phyloP scores from a whole-genome alignment of 106 monocot genomes.

The Phalaenopsis equestris region DNA sequence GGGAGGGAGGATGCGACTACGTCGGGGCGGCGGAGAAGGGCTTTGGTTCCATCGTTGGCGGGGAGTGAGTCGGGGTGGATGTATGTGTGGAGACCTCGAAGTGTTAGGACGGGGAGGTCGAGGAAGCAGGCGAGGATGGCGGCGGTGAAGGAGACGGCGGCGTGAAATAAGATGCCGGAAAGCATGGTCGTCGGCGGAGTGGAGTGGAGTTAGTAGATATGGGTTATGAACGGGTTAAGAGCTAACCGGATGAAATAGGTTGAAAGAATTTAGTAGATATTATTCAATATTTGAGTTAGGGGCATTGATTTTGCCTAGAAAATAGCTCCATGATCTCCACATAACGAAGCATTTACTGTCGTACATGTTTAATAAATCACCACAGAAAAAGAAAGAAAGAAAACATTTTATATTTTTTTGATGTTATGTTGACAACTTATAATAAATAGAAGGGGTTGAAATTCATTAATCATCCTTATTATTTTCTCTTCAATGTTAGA shows the following conservation, averaged over 20 bases:
- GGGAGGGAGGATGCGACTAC: background rate
- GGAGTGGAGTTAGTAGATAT: background rate
- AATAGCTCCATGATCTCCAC: too few species aligned
- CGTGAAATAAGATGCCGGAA: conserved; percentile 28
- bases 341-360: too few species aligned
- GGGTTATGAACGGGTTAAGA: background rate
- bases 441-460: too few species aligned
- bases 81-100: conserved; percentile 62
- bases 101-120: conserved; percentile 34
- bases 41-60: conserved; percentile 28
- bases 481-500: too few species aligned
- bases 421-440: too few species aligned
- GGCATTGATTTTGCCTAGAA: too few species aligned
- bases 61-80: conserved; percentile 47
- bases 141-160: conserved; percentile 16
- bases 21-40: conserved; percentile 40
- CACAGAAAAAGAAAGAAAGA: too few species aligned
- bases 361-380: too few species aligned
- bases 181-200: conserved; percentile 2
- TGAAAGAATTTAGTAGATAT: too few species aligned
- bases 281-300: too few species aligned
- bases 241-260: background rate
- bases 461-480: too few species aligned
- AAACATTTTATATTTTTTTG: too few species aligned
- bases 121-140: conserved; percentile 22